These are phyloP conservation scores for Cercospora sp. DNA, from an alignment of 2,329 filamentous ascomycete genomes.

Conservation along the genomic window DNA sequence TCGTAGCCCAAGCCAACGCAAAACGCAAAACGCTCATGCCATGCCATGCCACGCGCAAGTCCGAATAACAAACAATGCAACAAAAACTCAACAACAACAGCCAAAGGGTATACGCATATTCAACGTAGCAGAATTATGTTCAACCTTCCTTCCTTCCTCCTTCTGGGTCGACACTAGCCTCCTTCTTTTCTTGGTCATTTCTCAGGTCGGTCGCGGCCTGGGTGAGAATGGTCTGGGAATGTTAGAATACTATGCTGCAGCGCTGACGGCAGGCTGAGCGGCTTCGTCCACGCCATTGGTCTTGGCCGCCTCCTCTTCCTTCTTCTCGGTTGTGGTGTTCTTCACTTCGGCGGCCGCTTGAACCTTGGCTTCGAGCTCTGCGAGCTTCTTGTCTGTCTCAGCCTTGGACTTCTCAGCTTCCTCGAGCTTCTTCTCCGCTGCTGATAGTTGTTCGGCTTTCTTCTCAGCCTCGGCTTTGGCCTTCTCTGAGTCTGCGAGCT, in stretches of 20 bases:
- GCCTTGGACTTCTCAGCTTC: background rate
- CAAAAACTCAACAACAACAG: slow-evolving; percentile 2
- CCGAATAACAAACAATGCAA: background rate
- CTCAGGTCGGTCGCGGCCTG: background rate
- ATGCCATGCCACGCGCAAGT: slow-evolving; percentile 7
- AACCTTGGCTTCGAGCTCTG: slow-evolving; percentile 13
- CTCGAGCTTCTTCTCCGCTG: slow-evolving; percentile 9
- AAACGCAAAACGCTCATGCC: background rate
- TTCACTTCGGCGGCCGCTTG: slow-evolving; percentile 12
- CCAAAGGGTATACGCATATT: slow-evolving; percentile 9
- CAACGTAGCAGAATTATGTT: slow-evolving; percentile 9
- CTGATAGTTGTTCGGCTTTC: background rate
- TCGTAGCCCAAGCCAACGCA: slow-evolving; percentile 5
- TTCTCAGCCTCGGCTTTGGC: background rate
- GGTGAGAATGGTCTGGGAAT: slow-evolving; percentile 10
- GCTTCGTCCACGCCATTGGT: slow-evolving; percentile 11
- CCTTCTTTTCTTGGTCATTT: background rate
- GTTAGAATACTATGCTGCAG: slow-evolving; percentile 7
- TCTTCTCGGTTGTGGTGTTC: slow-evolving; percentile 2
- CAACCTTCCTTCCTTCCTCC: background rate
- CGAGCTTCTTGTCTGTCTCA: slow-evolving; percentile 14
- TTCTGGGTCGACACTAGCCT: background rate
- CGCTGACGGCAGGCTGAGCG: slow-evolving; percentile 4
- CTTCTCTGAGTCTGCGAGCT: slow-evolving; percentile 1
- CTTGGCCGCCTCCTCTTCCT: slow-evolving; percentile 8